Base-by-base conservation (phyloP, 345 rosid species). In the Populus nigra region DNA sequence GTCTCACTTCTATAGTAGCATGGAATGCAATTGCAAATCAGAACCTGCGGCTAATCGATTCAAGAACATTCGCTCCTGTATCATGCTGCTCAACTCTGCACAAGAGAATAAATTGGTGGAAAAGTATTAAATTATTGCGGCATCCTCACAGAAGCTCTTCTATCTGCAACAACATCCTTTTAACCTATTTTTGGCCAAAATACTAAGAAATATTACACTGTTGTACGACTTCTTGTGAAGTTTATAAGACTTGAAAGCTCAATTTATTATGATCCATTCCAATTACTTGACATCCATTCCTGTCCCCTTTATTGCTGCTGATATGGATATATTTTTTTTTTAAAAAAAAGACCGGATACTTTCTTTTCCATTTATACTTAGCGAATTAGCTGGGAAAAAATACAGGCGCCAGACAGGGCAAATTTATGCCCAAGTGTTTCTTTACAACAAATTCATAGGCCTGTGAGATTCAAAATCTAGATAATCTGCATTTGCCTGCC, bases 381-480 rank as follows among this genome's bases (percentile, higher is more conserved):
- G 65, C 65, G 10, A 59, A 59, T n/a, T 39, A 31, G 47, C 62
- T 9, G 15, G 15, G 63, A 29, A 18, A 25, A 39, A 22, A 43
- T 45, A 63, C 38, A 36, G 59, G 69, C 25, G 9, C 29, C 7
- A 61, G 7, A 61, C 67, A 15, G 67, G 27, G 68, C 41, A 66
- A 7, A 11, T 15, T 53, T 15, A 73, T 72, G 47, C 31, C 20
- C 23, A 7, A 25, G 17, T 43, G 41, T 69, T 82, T 81, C 15
- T 76, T 72, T 80, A 87, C 88, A 86, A 76, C 81, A 86, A 61
- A 80, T 89, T 89, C 88, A 81, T 57, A 27, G 83, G 84, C 75
- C 89, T 80, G 17, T 81, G 89, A 31, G 93, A 59, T 18, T 89
- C 91, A 75, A 87, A 87, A 87, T 86, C 89, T 18, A 79, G 33